A percentile compares a stretch with the other conserved stretches of the same genome.
Conservation (phyloP, 2,329 filamentous ascomycete species). For the Fusarium mundagurra region DNA sequence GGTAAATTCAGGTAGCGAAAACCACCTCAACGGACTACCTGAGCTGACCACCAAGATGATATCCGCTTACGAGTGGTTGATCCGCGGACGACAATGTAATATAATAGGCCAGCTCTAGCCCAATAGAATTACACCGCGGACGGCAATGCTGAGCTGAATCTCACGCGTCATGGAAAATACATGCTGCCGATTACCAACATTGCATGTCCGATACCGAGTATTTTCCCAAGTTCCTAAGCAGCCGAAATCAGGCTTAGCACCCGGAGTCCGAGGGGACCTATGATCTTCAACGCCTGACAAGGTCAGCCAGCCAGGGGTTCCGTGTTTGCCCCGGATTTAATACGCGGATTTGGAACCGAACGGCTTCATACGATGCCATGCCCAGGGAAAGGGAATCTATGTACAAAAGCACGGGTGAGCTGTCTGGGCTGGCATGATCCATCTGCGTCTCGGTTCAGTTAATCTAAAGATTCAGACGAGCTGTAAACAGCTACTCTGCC, state of each 20-base stretch:
- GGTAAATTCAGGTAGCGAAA: background rate
- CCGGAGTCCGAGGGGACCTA: background rate
- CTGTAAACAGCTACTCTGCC: background rate
- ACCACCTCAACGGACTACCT: background rate
- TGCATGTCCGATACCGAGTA: background rate
- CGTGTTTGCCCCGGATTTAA: slow-evolving; percentile 19
- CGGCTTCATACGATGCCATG: background rate
- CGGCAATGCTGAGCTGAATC: background rate
- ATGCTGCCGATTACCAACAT: background rate
- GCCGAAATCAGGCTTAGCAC: background rate
- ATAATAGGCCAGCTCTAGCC: slow-evolving; percentile 5
- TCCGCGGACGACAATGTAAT: background rate
- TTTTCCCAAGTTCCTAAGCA: background rate
- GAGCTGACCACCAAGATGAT: slow-evolving; percentile 2
- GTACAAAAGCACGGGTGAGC: slow-evolving; percentile 3
- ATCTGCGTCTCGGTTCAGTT: background rate
- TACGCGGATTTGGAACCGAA: slow-evolving; percentile 1
- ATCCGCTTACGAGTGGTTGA: background rate
- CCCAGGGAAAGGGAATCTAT: slow-evolving; percentile 9
- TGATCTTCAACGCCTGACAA: slow-evolving; percentile 21
- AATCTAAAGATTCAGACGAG: background rate
- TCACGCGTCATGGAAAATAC: background rate
- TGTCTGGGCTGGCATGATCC: slow-evolving; percentile 1
- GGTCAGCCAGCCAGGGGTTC: slow-evolving; percentile 13
- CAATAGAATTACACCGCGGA: slow-evolving; percentile 23